These are phyloP conservation scores for Claviceps arundinis DNA, from an alignment of 2,329 filamentous ascomycete genomes.

Conservation along the genomic window DNA sequence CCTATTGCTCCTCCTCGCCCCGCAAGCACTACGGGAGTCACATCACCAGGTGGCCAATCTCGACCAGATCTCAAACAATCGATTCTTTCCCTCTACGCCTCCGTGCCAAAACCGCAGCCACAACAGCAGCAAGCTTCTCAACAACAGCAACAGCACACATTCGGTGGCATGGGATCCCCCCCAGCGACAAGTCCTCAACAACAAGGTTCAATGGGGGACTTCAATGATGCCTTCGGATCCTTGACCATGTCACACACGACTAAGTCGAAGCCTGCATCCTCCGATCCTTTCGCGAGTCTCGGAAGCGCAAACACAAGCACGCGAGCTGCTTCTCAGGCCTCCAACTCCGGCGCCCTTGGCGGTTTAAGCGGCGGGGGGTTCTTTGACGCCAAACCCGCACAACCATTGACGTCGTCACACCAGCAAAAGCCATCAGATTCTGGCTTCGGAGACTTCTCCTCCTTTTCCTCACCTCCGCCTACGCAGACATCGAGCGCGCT, in stretches of 20 bases:
- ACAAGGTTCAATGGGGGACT: conserved; percentile 40
- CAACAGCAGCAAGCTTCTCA: conserved; percentile 26
- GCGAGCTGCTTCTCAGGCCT: conserved; percentile 21
- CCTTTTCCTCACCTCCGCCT: conserved; percentile 35
- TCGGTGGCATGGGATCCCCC: conserved; percentile 54
- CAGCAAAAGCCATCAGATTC: conserved; percentile 41
- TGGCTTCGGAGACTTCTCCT: conserved; percentile 54
- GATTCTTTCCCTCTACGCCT: conserved; percentile 87
- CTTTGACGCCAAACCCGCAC: conserved; percentile 62
- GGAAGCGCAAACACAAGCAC: conserved; percentile 22
- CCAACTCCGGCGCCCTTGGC: conserved; percentile 31
- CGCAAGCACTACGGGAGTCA: conserved; percentile 62
- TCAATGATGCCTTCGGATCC: conserved; percentile 60
- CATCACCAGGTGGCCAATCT: conserved; percentile 50
- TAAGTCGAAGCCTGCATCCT: conserved; percentile 27
- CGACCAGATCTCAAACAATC: conserved; percentile 93
- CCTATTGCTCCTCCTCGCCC: conserved; percentile 61
- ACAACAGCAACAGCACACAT: conserved; percentile 30
- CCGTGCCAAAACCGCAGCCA: conserved; percentile 69
- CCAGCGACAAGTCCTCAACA: conserved; percentile 34
- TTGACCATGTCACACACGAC: conserved; percentile 30
- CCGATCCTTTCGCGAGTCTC: conserved; percentile 50
- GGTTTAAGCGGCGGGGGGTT: conserved; percentile 62
- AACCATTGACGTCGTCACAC: conserved; percentile 35
- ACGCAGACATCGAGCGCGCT: conserved; percentile 15